These are phyloP conservation scores for Rubus idaeus DNA, from an alignment of 306 rosid genomes.

Conservation along the genomic window DNA sequence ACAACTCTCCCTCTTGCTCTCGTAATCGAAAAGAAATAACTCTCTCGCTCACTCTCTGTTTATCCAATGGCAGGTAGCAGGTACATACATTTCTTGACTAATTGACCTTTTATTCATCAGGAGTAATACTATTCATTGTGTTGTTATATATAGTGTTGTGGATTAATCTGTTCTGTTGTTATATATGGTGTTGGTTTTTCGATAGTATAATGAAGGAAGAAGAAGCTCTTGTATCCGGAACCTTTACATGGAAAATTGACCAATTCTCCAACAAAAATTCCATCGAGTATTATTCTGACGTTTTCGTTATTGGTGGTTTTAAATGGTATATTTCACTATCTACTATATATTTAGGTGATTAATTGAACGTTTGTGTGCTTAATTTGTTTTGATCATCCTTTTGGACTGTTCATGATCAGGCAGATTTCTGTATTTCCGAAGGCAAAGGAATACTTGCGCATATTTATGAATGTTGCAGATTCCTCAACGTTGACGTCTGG, in stretches of 20 bases:
- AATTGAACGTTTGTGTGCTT: background rate
- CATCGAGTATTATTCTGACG: background rate
- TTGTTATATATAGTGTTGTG: too few relatives aligned
- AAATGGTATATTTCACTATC: background rate
- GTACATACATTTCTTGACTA: too few relatives aligned
- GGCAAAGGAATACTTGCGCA: background rate
- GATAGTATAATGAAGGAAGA: background rate
- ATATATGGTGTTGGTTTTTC: too few relatives aligned
- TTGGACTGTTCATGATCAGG: background rate
- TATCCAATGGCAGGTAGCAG: too few relatives aligned
- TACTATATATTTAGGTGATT: background rate
- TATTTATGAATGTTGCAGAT: background rate
- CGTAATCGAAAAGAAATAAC: too few relatives aligned
- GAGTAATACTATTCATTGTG: too few relatives aligned
- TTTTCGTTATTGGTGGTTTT: constrained; percentile 6
- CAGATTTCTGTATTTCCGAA: background rate
- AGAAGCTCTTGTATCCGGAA: background rate
- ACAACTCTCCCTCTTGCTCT: too few relatives aligned
- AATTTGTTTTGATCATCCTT: background rate
- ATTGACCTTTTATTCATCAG: too few relatives aligned
- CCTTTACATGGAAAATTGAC: constrained; percentile 1
- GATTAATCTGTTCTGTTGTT: too few relatives aligned
- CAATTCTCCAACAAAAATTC: background rate
- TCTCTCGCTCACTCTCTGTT: too few relatives aligned
- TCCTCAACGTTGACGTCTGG: background rate